Evolutionary conservation across 352 stramenopile species (phyloP).

Genomic region (Phytopythium mirpurense): DNA sequence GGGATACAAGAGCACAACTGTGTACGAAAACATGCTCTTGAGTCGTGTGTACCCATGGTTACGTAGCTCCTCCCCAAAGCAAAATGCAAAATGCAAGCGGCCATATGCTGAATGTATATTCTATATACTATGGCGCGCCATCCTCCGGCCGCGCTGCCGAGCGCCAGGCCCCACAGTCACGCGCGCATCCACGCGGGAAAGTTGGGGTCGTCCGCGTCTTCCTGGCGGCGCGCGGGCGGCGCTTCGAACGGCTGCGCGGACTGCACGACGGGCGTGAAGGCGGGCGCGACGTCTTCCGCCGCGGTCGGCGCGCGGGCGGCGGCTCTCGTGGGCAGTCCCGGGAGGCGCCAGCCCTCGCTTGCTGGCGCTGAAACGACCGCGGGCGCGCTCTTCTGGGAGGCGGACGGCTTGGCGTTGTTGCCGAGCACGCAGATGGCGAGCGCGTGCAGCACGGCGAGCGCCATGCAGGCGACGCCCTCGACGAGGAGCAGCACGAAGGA

Average conservation of each 20-base stretch:
- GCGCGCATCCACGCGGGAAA: slow-evolving; percentile 26
- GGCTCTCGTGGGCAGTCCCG: background rate
- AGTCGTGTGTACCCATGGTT: too few species aligned
- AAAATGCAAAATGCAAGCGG: too few species aligned
- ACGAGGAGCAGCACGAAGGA: slow-evolving; percentile 47
- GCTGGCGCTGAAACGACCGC: background rate
- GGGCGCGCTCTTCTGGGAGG: background rate
- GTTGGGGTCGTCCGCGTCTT: slow-evolving; percentile 10
- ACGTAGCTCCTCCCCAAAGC: too few species aligned
- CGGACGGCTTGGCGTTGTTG: slow-evolving; percentile 32
- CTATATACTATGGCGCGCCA: background rate
- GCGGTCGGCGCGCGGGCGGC: background rate
- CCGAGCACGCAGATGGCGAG: slow-evolving; percentile 40
- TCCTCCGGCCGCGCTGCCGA: background rate
- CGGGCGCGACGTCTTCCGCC: background rate
- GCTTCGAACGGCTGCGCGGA: slow-evolving; percentile 7
- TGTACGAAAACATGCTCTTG: too few species aligned
- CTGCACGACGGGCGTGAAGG: slow-evolving; percentile 21
- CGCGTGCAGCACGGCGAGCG: slow-evolving; percentile 31
- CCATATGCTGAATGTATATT: too few species aligned
- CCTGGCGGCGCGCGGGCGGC: background rate
- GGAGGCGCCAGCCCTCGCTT: slow-evolving; percentile 1
- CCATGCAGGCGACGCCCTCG: slow-evolving; percentile 49
- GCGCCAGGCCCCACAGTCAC: background rate
- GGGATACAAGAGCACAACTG: background rate